These are phyloP conservation scores for Diplocarpon mali DNA, from an alignment of 2,329 filamentous ascomycete species.

Conservation along the genomic window DNA sequence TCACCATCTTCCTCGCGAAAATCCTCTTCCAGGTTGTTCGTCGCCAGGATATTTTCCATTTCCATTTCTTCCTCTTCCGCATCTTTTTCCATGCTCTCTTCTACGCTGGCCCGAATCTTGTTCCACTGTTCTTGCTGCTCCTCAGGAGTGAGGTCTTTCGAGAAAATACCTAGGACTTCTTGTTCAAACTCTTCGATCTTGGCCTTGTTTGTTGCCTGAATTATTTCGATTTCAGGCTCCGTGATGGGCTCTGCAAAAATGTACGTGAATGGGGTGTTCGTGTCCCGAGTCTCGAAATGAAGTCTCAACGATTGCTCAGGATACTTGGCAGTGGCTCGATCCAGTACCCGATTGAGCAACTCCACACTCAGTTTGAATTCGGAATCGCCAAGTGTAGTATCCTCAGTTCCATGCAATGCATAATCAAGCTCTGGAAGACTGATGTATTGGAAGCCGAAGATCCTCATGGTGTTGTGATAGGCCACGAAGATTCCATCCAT, in stretches of 20 bases:
- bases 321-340: slow-evolving; percentile 64
- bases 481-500: slow-evolving; percentile 99
- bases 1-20: neutral
- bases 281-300: slow-evolving; percentile 66
- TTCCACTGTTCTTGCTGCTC: slow-evolving; percentile 24
- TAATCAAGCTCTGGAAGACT: slow-evolving; percentile 76
- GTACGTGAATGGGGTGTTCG: slow-evolving; percentile 58
- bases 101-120: slow-evolving; percentile 25
- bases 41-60: too few relatives aligned
- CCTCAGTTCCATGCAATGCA: slow-evolving; percentile 69
- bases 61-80: slow-evolving; percentile 7
- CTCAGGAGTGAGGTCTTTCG: slow-evolving; percentile 11
- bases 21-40: neutral
- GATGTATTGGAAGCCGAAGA: slow-evolving; percentile 97
- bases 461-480: slow-evolving; percentile 86
- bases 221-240: slow-evolving; percentile 56
- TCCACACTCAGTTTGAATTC: slow-evolving; percentile 78
- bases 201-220: slow-evolving; percentile 58
- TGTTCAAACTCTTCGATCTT: slow-evolving; percentile 60
- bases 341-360: slow-evolving; percentile 67
- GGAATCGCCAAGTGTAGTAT: slow-evolving; percentile 59
- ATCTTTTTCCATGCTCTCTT: slow-evolving; percentile 24
- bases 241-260: slow-evolving; percentile 81
- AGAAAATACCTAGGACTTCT: slow-evolving; percentile 42
- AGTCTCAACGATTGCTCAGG: slow-evolving; percentile 68